Base-by-base conservation (phyloP, 306 rosid species). In the Vigna nakashimae region DNA sequence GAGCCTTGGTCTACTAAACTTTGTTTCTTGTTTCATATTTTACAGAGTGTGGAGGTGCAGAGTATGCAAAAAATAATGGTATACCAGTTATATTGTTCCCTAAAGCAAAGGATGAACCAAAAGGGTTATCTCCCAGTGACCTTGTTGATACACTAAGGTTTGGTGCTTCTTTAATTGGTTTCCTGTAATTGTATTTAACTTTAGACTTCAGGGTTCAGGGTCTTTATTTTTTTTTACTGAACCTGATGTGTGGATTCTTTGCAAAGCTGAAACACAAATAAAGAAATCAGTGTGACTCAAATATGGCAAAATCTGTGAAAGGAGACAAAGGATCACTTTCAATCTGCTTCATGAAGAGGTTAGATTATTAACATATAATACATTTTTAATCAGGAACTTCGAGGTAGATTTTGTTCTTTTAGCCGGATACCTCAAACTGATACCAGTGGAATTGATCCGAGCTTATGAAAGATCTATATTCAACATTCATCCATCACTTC, bases 401-500 rank as follows among this genome's bases (percentile, higher is more conserved):
- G 86, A 88, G 84, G 89, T 94, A 52, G 97, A 90, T 80, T 94
- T 88, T 80, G 79, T 94, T 82, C 89, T 95, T 75, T 91, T 95
- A 30, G 98, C 98, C 65, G 98, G 98, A 81, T 95, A 83, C 73
- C 84, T 95, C 63, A 92, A 91, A 86, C 92, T 95, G 65, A 86
- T 95, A 87, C 98, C 98, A 0, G 84, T 59, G 32, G 97, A 89
- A 73, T 79, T 95, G 86, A 86, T 88, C 73, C 89, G 80, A 73
- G 97, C 97, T 57, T 91, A 86, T 76, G 81, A 87, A 49, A 88
- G 85, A 82, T 88, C 91, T 80, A 89, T 95, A 65, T 26, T 91
- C 69, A 95, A 95, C 77, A 92, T 95, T 49, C 98, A 95, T 79
- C 98, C 98, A 42, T 91, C 98, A 36, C 95, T 95, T 82, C 98